Conservation (phyloP, 1,284 basidiomycete genomes). For the Pholiota adiposa region DNA sequence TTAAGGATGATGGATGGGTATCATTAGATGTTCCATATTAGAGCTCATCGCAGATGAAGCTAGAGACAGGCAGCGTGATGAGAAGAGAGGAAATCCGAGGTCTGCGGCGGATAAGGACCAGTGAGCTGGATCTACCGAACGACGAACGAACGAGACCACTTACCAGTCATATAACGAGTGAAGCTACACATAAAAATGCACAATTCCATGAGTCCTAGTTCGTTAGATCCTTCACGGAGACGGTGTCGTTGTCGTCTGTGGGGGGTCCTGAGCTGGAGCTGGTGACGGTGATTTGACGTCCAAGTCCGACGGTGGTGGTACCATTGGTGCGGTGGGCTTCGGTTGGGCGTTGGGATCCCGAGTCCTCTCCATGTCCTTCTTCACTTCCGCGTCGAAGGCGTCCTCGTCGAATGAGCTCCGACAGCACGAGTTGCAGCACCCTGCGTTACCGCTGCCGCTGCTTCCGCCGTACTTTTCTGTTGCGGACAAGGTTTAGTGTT, state of each 20-base stretch:
- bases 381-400: conserved; percentile 41
- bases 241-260: no score
- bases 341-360: conserved; percentile 31
- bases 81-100: background rate
- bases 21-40: background rate
- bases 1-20: background rate
- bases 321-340: conserved; percentile 21
- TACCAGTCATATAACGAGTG: background rate
- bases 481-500: background rate
- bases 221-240: no score
- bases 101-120: background rate
- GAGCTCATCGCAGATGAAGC: background rate
- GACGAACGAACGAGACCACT: background rate
- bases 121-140: background rate
- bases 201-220: no score
- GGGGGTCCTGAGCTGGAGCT: background rate
- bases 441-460: conserved; percentile 32
- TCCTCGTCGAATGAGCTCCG: conserved; percentile 44
- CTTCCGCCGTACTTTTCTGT: conserved; percentile 34
- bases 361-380: conserved; percentile 36
- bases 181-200: background rate
- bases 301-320: background rate
- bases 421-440: conserved; percentile 48
- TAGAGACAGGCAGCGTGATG: no score
- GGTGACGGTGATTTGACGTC: background rate